A percentile compares a stretch with the other conserved stretches of the same genome.
These are phyloP conservation scores for Aspergillus sclerotiicarbonarius DNA, from an alignment of 495 filamentous ascomycete genomes.

Conservation along the genomic window DNA sequence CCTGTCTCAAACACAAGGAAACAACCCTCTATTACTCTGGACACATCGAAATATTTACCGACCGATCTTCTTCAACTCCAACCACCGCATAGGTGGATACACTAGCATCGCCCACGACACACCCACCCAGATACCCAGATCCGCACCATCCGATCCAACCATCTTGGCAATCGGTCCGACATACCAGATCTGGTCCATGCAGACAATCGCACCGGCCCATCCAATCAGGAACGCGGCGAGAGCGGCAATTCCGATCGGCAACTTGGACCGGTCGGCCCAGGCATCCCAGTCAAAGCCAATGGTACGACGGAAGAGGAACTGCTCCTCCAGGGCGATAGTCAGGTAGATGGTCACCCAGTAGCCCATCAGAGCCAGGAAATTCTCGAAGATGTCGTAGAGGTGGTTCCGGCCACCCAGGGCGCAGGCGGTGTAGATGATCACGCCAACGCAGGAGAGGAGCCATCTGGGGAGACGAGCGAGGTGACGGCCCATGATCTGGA, in stretches of 20 bases:
- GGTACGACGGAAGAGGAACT: slow-evolving; percentile 47
- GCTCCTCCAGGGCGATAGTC: slow-evolving; percentile 51
- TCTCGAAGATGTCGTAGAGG: slow-evolving; percentile 55
- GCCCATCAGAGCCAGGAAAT: slow-evolving; percentile 59
- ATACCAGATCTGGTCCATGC: slow-evolving; percentile 62
- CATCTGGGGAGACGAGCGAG: slow-evolving; percentile 46
- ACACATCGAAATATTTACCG: background rate
- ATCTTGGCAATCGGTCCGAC: slow-evolving; percentile 54
- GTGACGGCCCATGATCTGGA: slow-evolving; percentile 52
- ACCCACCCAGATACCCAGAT: slow-evolving; percentile 43
- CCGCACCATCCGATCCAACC: slow-evolving; percentile 24
- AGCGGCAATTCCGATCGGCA: slow-evolving; percentile 60
- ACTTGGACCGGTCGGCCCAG: slow-evolving; percentile 49
- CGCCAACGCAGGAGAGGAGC: slow-evolving; percentile 48
- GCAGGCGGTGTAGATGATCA: slow-evolving; percentile 54
- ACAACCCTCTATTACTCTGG: too few species aligned
- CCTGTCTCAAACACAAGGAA: too few species aligned
- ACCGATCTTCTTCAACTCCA: slow-evolving; percentile 42
- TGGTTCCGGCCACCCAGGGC: slow-evolving; percentile 51
- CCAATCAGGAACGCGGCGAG: slow-evolving; percentile 57
- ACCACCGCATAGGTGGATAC: slow-evolving; percentile 45
- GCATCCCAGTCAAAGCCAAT: slow-evolving; percentile 54
- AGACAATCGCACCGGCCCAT: slow-evolving; percentile 60
- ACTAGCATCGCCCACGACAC: slow-evolving; percentile 43
- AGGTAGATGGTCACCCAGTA: slow-evolving; percentile 59